Base-by-base conservation (phyloP, 306 rosid species). In the Clitoria ternatea region DNA sequence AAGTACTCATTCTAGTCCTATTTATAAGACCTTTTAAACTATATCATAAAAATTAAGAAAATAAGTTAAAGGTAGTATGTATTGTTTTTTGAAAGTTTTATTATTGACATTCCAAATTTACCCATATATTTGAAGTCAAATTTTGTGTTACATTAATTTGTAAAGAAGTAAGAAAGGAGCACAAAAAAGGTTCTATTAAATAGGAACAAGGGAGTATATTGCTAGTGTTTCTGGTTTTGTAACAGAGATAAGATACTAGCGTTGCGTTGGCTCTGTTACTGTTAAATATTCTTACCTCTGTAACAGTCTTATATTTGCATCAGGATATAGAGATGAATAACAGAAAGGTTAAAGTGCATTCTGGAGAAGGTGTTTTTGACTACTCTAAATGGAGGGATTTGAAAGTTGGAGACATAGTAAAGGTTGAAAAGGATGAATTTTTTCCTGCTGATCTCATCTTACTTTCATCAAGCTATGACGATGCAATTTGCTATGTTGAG, bases 261-360 rank as follows among this genome's bases (percentile, higher is more conserved):
- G 24, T n/a, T 10, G 12, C 10, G 23, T 49, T 36, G 27, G 44
- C 23, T 20, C 35, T 69, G 56, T n/a, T 47, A 13, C 37, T 71
- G 12, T 48, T 22, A 39, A 20, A n/a, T 32, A 71, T 15, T 45
- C 0, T 52, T 80, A 2, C 61, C 60, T 77, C 35, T 17, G 64
- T 74, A 83, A 83, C 55, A 37, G 68, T 74, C 24, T 72, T 8
- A 12, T 65, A 29, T 19, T 84, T 30, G 59, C 50, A 65, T 40
- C 84, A 90, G 98, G 98, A 90, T 74, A 85, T 90, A 52, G 98
- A 93, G 73, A 71, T 88, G 87, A 93, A 93, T 80, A 93, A 93
- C 74, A 83, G 98, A 74, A 81, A 75, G 66, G 88, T 87, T 61
- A 84, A 84, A 61, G 85, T 87, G 48, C 92, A 90, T 61, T 2